Percentiles rank a stretch among this genome's conserved stretches.
phyloP scores from a whole-genome alignment of 305 asterid species.

The Solanum chacoense region DNA sequence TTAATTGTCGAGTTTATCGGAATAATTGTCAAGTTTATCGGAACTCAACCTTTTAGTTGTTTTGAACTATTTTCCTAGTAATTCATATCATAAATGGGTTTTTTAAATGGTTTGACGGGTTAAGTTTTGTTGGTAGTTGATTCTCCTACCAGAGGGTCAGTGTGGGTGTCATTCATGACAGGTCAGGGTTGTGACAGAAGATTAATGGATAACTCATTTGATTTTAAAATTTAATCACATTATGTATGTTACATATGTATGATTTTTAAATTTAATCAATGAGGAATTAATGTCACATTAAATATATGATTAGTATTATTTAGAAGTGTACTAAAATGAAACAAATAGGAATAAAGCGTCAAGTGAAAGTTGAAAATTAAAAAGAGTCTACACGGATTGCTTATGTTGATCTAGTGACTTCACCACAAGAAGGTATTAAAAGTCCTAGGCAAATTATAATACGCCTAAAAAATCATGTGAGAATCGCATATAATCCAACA shows the following conservation, averaged over 20 bases:
- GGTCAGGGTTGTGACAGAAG: background rate
- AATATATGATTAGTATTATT: background rate
- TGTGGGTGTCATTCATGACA: background rate
- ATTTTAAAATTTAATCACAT: no score
- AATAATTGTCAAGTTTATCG: background rate
- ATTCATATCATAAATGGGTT: background rate
- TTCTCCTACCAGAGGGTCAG: background rate
- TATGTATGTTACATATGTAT: background rate
- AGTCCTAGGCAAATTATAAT: background rate
- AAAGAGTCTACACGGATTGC: background rate
- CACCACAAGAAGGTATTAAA: background rate
- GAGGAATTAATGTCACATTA: background rate
- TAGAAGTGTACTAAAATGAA: background rate
- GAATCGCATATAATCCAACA: background rate
- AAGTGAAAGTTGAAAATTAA: background rate
- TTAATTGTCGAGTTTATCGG: background rate
- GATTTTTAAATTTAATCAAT: background rate
- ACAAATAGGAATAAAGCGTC: no score
- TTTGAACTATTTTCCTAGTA: background rate
- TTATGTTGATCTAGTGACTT: background rate
- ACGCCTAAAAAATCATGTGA: background rate
- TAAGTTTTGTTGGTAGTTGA: background rate
- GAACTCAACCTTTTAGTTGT: background rate
- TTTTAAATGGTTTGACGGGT: background rate
- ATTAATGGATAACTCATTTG: background rate